Conservation (phyloP, 768 basidiomycete genomes). For the Pleurotus citrinopileatus region DNA sequence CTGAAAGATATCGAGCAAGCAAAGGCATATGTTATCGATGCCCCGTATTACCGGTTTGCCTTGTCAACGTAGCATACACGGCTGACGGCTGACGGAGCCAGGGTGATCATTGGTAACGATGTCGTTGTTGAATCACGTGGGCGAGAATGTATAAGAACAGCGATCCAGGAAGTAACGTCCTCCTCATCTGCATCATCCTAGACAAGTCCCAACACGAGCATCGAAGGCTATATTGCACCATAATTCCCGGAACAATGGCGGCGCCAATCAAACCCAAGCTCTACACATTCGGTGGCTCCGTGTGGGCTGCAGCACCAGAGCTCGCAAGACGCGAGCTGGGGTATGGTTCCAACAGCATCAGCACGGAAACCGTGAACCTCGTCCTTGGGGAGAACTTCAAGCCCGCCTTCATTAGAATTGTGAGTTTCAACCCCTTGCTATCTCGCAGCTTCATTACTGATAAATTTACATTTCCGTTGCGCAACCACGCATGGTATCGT, state of each 20-base stretch:
- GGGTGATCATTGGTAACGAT: too few species aligned
- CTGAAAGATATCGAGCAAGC: too few species aligned
- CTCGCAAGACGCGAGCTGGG: slow-evolving; percentile 37
- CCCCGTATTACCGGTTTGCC: too few species aligned
- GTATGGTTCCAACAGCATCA: slow-evolving; percentile 32
- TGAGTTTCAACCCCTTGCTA: slow-evolving; percentile 14
- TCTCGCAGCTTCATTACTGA: too few species aligned
- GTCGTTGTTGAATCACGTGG: too few species aligned
- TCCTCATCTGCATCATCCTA: not conserved
- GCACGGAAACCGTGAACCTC: slow-evolving; percentile 36
- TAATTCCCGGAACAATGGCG: not conserved
- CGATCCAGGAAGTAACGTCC: too few species aligned
- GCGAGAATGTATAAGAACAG: too few species aligned
- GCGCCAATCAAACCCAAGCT: slow-evolving; percentile 19
- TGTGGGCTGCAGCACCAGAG: slow-evolving; percentile 25
- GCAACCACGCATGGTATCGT: too few species aligned
- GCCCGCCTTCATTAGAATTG: slow-evolving; percentile 41
- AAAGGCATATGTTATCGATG: too few species aligned
- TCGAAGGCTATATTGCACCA: not conserved
- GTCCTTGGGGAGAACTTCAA: slow-evolving; percentile 45
- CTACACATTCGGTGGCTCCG: slow-evolving; percentile 22
- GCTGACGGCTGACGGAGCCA: too few species aligned
- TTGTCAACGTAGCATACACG: too few species aligned
- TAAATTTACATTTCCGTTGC: not conserved
- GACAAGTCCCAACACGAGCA: not conserved